phyloP scores from a whole-genome alignment of 306 rosid species.

The Sesbania bispinosa region DNA sequence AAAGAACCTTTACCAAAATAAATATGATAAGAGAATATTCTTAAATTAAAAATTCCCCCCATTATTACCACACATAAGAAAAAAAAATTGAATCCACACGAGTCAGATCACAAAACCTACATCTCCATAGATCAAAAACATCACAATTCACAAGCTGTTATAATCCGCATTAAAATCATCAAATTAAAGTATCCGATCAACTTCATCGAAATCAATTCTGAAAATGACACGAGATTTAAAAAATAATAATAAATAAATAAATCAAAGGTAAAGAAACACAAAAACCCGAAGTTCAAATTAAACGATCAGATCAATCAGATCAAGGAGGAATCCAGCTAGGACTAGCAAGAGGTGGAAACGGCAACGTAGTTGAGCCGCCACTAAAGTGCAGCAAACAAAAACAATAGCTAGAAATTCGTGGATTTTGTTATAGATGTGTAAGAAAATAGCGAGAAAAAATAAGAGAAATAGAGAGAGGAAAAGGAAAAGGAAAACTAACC shows the following conservation, averaged over 20 bases:
- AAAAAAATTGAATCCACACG: neutral
- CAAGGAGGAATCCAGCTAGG: constrained; percentile 2
- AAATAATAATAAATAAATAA: neutral
- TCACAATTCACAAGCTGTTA: neutral
- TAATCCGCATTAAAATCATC: neutral
- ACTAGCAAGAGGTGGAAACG: neutral
- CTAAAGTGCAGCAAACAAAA: neutral
- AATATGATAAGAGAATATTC: neutral
- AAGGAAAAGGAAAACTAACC: constrained; percentile 24
- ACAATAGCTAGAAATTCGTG: neutral
- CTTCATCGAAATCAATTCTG: constrained; percentile 17
- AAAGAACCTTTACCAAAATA: constrained; percentile 7
- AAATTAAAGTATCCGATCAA: neutral
- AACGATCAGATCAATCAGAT: constrained; percentile 5
- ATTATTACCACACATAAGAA: neutral
- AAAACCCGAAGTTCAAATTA: neutral
- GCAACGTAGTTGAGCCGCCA: neutral
- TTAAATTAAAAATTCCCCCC: neutral
- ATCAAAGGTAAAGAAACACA: neutral
- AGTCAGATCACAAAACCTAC: neutral
- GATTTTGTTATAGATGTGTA: neutral
- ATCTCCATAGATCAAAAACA: constrained; percentile 2
- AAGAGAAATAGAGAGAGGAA: neutral
- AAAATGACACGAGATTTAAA: neutral
- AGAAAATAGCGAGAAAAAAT: neutral